A percentile compares a stretch with the other conserved stretches of the same genome.
Evolutionary conservation across 306 rosid species (phyloP).

Genomic region (Echinosophora koreensis): DNA sequence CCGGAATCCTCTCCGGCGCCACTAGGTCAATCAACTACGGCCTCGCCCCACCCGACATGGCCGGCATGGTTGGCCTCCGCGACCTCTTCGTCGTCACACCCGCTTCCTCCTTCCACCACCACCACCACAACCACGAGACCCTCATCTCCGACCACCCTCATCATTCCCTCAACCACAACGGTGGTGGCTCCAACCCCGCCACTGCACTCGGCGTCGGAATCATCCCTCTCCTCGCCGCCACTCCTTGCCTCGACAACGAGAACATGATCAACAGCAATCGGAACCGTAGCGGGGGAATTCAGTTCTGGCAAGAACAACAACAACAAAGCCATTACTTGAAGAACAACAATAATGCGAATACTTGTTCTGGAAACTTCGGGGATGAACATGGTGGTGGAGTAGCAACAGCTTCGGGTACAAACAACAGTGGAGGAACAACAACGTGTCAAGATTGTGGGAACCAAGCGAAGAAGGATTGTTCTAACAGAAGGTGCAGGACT

Average conservation of each 20-base stretch:
- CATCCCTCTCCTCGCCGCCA: conserved; percentile 69
- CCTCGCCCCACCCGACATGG: conserved; percentile 65
- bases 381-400: conserved; percentile 41
- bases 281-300: conserved; percentile 67
- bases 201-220: conserved; percentile 91
- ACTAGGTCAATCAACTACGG: conserved; percentile 64
- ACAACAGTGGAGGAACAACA: conserved; percentile 51
- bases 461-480: conserved; percentile 94
- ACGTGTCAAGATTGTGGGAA: conserved; percentile 97
- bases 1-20: conserved; percentile 56
- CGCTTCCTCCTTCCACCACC: conserved; percentile 59
- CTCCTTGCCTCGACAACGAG: conserved; percentile 57
- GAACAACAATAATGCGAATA: conserved; percentile 52
- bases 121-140: conserved; percentile 46
- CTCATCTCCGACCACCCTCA: conserved; percentile 57
- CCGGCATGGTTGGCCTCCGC: conserved; percentile 71
- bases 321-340: conserved; percentile 60
- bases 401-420: conserved; percentile 44
- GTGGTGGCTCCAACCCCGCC: conserved; percentile 60
- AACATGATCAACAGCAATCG: conserved; percentile 34
- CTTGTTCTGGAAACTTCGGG: conserved; percentile 43
- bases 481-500: conserved; percentile 83
- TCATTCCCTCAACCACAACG: conserved; percentile 56
- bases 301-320: conserved; percentile 80
- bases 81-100: conserved; percentile 86